phyloP scores from a whole-genome alignment of 2,329 filamentous ascomycete species.

The Cordyceps cicadae region DNA sequence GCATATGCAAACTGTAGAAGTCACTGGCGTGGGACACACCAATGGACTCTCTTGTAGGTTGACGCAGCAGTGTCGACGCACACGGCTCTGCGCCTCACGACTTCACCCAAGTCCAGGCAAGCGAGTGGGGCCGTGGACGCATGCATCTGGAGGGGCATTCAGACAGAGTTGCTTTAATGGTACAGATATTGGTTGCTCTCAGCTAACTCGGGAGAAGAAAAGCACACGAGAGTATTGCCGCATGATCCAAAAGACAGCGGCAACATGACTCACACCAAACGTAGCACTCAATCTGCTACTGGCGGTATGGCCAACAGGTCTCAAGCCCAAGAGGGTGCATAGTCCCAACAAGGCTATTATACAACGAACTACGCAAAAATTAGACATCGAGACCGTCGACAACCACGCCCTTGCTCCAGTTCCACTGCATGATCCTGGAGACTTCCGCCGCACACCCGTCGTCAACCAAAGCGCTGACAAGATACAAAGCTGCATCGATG shows the following conservation, averaged over 20 bases:
- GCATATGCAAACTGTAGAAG: too few species aligned
- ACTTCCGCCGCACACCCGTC: slow-evolving; percentile 70
- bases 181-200: slow-evolving; percentile 6
- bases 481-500: slow-evolving; percentile 75
- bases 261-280: slow-evolving; percentile 2
- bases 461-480: slow-evolving; percentile 74
- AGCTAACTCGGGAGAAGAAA: neutral
- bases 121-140: neutral
- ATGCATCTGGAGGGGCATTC: neutral
- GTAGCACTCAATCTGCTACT: slow-evolving; percentile 6
- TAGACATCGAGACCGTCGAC: slow-evolving; percentile 81
- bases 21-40: neutral
- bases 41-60: neutral
- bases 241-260: neutral
- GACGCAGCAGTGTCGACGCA: neutral
- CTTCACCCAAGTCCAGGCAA: neutral
- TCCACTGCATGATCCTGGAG: slow-evolving; percentile 68
- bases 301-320: slow-evolving; percentile 7
- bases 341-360: slow-evolving; percentile 12
- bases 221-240: neutral
- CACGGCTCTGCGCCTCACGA: neutral
- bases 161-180: slow-evolving; percentile 2
- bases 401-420: slow-evolving; percentile 77
- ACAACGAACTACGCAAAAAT: slow-evolving; percentile 13
- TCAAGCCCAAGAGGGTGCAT: slow-evolving; percentile 1